Conservation (phyloP, 371 early-diverging fungal genomes). For the Apophysomyces ossiformis region DNA sequence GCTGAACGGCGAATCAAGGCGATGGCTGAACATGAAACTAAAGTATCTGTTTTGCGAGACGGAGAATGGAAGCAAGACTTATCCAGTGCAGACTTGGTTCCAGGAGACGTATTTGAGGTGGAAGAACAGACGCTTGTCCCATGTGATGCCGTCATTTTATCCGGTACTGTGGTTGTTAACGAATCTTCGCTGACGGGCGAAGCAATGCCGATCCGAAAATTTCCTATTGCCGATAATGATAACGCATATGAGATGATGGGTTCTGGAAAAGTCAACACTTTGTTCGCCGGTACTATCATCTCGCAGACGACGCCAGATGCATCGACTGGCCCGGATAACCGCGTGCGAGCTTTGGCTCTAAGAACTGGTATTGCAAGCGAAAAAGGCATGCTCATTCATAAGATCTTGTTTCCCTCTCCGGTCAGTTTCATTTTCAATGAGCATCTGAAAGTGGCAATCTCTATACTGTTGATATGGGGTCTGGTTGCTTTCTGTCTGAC, state of each 20-base stretch:
- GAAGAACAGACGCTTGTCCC: conserved; percentile 40
- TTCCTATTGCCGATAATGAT: conserved; percentile 58
- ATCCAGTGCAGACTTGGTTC: conserved; percentile 59
- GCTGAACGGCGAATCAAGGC: conserved; percentile 65
- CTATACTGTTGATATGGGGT: conserved; percentile 67
- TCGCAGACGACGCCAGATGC: conserved; percentile 44
- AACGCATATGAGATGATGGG: conserved; percentile 35
- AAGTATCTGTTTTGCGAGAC: conserved; percentile 58
- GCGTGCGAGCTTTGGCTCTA: conserved; percentile 59
- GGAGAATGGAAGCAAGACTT: conserved; percentile 54
- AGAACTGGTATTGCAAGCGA: conserved; percentile 77
- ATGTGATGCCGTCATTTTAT: conserved; percentile 71
- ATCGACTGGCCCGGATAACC: conserved; percentile 7
- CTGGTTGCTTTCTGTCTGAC: conserved; percentile 56
- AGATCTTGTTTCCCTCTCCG: conserved; percentile 73
- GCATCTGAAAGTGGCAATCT: conserved; percentile 71
- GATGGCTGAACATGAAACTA: conserved; percentile 61
- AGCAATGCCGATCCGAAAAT: conserved; percentile 85
- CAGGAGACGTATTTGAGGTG: conserved; percentile 67
- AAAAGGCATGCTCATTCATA: conserved; percentile 78
- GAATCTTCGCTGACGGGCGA: conserved; percentile 89
- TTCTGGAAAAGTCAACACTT: conserved; percentile 54
- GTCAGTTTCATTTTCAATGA: conserved; percentile 74
- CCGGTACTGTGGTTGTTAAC: conserved; percentile 77
- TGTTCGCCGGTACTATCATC: conserved; percentile 69